A percentile compares a stretch with the other conserved stretches of the same genome.
Evolutionary conservation across 108 stramenopile species (phyloP).

Genomic region (Skeletonema potamos): DNA sequence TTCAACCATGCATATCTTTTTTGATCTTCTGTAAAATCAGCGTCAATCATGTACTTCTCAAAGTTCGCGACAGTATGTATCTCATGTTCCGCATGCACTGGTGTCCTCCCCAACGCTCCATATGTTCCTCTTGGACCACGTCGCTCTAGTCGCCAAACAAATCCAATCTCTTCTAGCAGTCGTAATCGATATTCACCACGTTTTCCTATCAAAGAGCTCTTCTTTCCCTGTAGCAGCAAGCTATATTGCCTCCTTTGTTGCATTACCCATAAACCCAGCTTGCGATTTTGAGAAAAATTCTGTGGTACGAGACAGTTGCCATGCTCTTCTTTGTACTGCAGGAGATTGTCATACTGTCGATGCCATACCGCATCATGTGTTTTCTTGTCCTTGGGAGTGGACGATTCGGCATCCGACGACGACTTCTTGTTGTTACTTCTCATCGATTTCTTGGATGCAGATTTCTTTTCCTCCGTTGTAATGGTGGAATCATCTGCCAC

Average conservation of each 20-base stretch:
- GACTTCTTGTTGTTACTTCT: not conserved
- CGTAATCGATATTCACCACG: slow-evolving; percentile 4
- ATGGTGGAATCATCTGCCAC: not conserved
- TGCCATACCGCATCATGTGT: slow-evolving; percentile 14
- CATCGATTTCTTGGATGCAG: not conserved
- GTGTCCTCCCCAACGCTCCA: not conserved
- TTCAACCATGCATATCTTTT: slow-evolving; percentile 8
- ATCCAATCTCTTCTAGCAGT: slow-evolving; percentile 23
- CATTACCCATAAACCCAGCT: slow-evolving; percentile 59
- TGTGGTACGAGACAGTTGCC: slow-evolving; percentile 64
- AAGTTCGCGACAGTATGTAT: not conserved
- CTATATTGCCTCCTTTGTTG: slow-evolving; percentile 55
- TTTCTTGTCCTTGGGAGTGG: not conserved
- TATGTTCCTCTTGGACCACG: slow-evolving; percentile 7
- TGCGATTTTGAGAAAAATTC: slow-evolving; percentile 28
- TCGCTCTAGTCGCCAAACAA: slow-evolving; percentile 23
- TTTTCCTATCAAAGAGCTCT: not conserved
- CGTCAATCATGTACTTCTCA: slow-evolving; percentile 8
- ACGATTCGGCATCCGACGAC: not conserved
- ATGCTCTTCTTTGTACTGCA: slow-evolving; percentile 31
- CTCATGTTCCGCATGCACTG: not conserved
- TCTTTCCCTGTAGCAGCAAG: slow-evolving; percentile 31
- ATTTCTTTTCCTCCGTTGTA: not conserved
- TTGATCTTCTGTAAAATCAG: not conserved
- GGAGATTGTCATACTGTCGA: slow-evolving; percentile 1